Evolutionary conservation across 2,329 filamentous ascomycete genomes (phyloP).

Genomic region (Calonectria pseudoturangicola): DNA sequence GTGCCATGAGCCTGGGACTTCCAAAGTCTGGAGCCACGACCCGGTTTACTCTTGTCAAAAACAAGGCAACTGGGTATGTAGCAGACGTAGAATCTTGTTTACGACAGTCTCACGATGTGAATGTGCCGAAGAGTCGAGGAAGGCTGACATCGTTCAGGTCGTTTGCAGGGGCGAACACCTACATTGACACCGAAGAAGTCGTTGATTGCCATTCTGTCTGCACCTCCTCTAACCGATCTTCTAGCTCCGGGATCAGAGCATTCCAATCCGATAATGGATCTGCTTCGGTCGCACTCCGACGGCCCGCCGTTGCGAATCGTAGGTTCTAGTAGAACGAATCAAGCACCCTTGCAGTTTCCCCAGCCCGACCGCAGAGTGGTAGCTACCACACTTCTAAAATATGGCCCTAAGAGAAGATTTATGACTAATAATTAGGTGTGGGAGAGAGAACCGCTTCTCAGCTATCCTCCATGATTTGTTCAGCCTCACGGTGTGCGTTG

Average conservation of each 20-base stretch:
- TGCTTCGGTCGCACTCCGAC: conserved; percentile 35
- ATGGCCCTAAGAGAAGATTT: not conserved
- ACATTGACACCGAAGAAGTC: not conserved
- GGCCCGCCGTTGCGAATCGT: conserved; percentile 26
- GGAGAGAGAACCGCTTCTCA: not conserved
- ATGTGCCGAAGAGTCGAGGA: not conserved
- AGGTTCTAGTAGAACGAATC: conserved; percentile 14
- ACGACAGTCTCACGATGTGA: not conserved
- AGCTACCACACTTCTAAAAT: not conserved
- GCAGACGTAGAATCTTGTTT: not conserved
- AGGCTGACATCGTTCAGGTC: not conserved
- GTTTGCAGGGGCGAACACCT: not conserved
- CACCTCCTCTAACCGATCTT: conserved; percentile 3
- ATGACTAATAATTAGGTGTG: not conserved
- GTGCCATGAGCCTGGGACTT: conserved; percentile 17
- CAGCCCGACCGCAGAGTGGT: conserved; percentile 14
- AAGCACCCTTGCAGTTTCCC: conserved; percentile 18
- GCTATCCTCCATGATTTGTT: not conserved
- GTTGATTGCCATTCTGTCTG: not conserved
- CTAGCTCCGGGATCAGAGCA: not conserved
- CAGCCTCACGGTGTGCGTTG: not conserved
- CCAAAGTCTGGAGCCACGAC: not conserved
- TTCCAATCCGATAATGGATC: not conserved
- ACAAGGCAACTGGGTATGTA: not conserved
- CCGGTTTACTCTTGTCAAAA: not conserved